These are phyloP conservation scores for Lasiodiplodia citricola DNA, from an alignment of 2,329 filamentous ascomycete genomes.

Conservation along the genomic window DNA sequence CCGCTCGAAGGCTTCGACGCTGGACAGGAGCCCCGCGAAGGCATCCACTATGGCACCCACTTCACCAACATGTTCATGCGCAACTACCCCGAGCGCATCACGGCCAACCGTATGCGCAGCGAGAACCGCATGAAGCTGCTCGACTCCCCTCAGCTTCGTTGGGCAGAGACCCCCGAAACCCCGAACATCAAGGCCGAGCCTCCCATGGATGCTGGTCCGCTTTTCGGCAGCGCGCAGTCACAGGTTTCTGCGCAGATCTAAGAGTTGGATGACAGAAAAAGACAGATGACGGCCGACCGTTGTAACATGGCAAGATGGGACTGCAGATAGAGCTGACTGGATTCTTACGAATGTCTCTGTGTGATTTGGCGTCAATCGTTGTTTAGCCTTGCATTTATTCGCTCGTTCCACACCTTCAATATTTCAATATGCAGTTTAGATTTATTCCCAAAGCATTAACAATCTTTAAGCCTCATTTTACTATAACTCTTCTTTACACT, in stretches of 20 bases:
- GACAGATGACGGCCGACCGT: too few species aligned
- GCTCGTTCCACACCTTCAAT: too few species aligned
- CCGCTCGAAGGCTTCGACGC: constrained; percentile 47
- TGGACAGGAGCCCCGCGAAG: constrained; percentile 33
- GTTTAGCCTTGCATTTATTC: too few species aligned
- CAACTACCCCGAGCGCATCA: constrained; percentile 56
- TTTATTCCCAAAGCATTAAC: too few species aligned
- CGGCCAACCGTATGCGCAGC: constrained; percentile 42
- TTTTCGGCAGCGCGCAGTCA: not conserved
- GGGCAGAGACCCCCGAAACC: not conserved
- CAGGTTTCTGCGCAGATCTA: not conserved
- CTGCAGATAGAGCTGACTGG: too few species aligned
- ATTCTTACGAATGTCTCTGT: too few species aligned
- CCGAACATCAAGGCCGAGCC: not conserved
- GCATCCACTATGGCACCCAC: constrained; percentile 59
- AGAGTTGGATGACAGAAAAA: too few species aligned
- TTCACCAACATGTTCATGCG: constrained; percentile 60
- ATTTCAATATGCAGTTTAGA: too few species aligned
- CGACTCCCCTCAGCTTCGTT: not conserved
- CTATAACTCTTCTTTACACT: too few species aligned
- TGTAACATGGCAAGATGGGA: too few species aligned
- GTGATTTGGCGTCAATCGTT: too few species aligned
- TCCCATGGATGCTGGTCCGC: not conserved
- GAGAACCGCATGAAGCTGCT: constrained; percentile 29
- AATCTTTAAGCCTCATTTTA: too few species aligned